A percentile compares a stretch with the other conserved stretches of the same genome.
These are phyloP conservation scores for Pyrenochaeta sp. DNA, from an alignment of 2,329 filamentous ascomycete species.

Conservation along the genomic window DNA sequence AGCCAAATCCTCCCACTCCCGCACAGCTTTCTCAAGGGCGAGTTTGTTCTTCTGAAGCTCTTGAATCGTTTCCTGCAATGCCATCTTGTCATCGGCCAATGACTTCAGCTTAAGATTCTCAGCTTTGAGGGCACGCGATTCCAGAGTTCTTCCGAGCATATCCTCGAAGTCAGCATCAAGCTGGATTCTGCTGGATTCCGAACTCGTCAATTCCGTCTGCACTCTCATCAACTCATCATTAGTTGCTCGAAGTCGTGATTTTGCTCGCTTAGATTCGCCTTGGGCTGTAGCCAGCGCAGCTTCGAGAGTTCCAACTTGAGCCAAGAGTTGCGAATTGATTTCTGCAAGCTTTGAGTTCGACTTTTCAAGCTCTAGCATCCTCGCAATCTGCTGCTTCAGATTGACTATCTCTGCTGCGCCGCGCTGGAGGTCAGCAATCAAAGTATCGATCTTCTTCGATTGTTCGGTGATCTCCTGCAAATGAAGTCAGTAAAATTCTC, in stretches of 20 bases:
- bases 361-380: slow-evolving; percentile 23
- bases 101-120: slow-evolving; percentile 8
- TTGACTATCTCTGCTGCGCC: slow-evolving; percentile 23
- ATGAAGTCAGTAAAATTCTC: background rate
- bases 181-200: slow-evolving; percentile 21
- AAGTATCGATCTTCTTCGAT: slow-evolving; percentile 21
- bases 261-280: slow-evolving; percentile 4
- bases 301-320: slow-evolving; percentile 14
- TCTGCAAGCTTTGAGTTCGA: slow-evolving; percentile 7
- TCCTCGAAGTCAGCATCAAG: too few relatives aligned
- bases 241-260: slow-evolving; percentile 8
- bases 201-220: slow-evolving; percentile 19
- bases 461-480: slow-evolving; percentile 22
- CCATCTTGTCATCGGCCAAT: slow-evolving; percentile 1
- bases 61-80: slow-evolving; percentile 11
- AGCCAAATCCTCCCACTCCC: slow-evolving; percentile 32
- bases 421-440: slow-evolving; percentile 16
- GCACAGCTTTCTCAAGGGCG: slow-evolving; percentile 12
- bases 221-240: slow-evolving; percentile 11
- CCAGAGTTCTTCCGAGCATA: too few relatives aligned
- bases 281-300: slow-evolving; percentile 14
- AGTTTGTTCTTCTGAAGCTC: slow-evolving; percentile 19
- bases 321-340: slow-evolving; percentile 10
- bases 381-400: slow-evolving; percentile 16
- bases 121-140: slow-evolving; percentile 7